These are phyloP conservation scores for Catunica adiposa DNA, from an alignment of 2,329 filamentous ascomycete species.

Conservation along the genomic window DNA sequence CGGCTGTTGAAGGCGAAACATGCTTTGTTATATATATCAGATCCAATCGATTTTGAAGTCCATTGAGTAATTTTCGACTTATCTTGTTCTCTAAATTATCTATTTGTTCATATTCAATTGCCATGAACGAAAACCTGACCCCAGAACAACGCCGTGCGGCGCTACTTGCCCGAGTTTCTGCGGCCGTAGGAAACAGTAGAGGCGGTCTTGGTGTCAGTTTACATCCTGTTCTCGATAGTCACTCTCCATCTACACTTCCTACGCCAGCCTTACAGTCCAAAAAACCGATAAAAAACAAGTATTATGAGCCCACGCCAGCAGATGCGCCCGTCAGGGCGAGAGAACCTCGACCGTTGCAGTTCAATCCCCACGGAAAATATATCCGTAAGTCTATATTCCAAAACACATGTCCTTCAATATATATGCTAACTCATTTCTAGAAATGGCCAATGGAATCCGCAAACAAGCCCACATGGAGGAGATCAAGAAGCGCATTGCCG, in stretches of 20 bases:
- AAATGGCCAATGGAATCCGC: constrained; percentile 77
- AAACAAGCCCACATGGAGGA: constrained; percentile 77
- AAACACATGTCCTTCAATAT: neutral
- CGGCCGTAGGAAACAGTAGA: constrained; percentile 43
- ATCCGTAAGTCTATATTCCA: constrained; percentile 33
- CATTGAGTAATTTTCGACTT: too few relatives aligned
- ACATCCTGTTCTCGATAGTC: constrained; percentile 55
- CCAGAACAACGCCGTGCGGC: constrained; percentile 46
- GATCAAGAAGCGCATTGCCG: constrained; percentile 87
- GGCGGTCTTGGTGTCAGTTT: constrained; percentile 61
- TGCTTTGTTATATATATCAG: too few relatives aligned
- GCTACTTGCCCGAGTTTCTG: constrained; percentile 64
- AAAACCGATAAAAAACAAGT: constrained; percentile 45
- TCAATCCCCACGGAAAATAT: constrained; percentile 95
- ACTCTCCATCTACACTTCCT: constrained; percentile 29
- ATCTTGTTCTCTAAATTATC: too few relatives aligned
- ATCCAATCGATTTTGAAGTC: too few relatives aligned
- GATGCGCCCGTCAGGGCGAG: constrained; percentile 48
- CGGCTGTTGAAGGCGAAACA: too few relatives aligned
- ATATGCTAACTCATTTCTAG: constrained; percentile 1
- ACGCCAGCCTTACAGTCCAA: neutral
- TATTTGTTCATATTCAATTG: too few relatives aligned
- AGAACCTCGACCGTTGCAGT: constrained; percentile 60
- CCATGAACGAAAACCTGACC: neutral
- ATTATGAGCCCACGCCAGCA: constrained; percentile 57